Evolutionary conservation across 352 stramenopile species (phyloP).

Genomic region (Phytophthora fragariae): DNA sequence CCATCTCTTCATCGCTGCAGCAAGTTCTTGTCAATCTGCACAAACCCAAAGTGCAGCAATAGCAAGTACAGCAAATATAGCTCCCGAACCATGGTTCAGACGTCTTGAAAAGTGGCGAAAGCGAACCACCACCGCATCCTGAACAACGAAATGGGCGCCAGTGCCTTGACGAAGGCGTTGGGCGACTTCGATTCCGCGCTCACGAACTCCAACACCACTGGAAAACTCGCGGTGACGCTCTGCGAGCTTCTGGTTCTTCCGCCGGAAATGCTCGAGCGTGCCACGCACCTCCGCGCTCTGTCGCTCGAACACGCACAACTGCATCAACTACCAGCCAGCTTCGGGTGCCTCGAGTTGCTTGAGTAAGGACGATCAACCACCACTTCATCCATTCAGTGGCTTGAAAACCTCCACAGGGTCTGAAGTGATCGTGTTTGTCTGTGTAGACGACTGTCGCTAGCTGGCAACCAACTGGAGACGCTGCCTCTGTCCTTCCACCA

Average conservation of each 20-base stretch:
- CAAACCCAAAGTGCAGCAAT: neutral
- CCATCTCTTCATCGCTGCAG: slow-evolving; percentile 27
- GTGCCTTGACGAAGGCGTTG: slow-evolving; percentile 47
- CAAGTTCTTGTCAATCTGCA: neutral
- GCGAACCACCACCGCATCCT: too few species aligned
- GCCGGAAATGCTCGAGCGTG: slow-evolving; percentile 47
- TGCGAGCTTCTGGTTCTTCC: slow-evolving; percentile 58
- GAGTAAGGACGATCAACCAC: slow-evolving; percentile 38
- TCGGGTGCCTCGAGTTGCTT: slow-evolving; percentile 56
- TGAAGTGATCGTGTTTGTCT: neutral
- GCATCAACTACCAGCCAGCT: slow-evolving; percentile 52
- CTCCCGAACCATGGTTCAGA: too few species aligned
- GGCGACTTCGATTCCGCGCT: slow-evolving; percentile 52
- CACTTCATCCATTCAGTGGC: neutral
- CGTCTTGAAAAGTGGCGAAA: too few species aligned
- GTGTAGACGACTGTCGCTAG: slow-evolving; percentile 55
- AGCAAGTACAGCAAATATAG: too few species aligned
- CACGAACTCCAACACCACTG: slow-evolving; percentile 1
- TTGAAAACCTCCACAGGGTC: neutral
- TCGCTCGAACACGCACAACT: slow-evolving; percentile 44
- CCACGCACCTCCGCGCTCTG: slow-evolving; percentile 55
- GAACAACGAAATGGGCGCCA: slow-evolving; percentile 34
- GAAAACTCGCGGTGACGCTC: slow-evolving; percentile 38
- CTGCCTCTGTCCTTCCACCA: slow-evolving; percentile 67
- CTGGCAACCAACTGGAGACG: slow-evolving; percentile 58